Percentiles rank a stretch among this genome's conserved stretches.
phyloP scores from a whole-genome alignment of 2,329 filamentous ascomycete genomes.

The Hypoxylon sp. region DNA sequence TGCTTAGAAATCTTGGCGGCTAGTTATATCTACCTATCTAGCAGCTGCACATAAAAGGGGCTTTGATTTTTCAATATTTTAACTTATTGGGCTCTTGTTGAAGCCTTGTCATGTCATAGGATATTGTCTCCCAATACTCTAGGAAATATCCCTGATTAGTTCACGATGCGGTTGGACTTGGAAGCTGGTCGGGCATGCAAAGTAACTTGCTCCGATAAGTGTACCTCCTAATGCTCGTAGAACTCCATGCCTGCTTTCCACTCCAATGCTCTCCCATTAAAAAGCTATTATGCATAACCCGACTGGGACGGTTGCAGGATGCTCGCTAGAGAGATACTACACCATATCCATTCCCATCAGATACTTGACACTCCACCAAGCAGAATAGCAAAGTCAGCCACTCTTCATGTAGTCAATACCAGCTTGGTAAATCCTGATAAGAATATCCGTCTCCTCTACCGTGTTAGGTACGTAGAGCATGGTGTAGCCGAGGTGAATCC shows the following conservation, averaged over 20 bases:
- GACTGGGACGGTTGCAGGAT: background rate
- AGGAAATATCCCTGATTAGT: background rate
- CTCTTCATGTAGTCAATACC: slow-evolving; percentile 41
- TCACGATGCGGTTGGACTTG: background rate
- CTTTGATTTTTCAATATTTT: too few relatives aligned
- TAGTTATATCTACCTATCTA: background rate
- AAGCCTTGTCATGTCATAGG: too few relatives aligned
- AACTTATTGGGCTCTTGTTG: too few relatives aligned
- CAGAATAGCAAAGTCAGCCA: slow-evolving; percentile 10
- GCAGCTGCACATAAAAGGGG: too few relatives aligned
- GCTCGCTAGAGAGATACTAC: background rate
- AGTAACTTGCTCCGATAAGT: background rate
- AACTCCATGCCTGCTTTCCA: background rate
- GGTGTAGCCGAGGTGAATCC: slow-evolving; percentile 39
- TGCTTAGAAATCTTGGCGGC: background rate
- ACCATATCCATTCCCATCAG: background rate
- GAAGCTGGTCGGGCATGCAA: background rate
- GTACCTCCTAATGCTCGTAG: background rate
- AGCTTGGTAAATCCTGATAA: slow-evolving; percentile 33
- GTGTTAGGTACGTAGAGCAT: slow-evolving; percentile 43
- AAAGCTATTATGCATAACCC: background rate
- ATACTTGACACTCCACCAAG: background rate
- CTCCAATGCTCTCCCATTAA: background rate
- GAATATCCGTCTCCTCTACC: slow-evolving; percentile 26
- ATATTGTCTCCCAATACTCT: too few relatives aligned